Percentiles rank a stretch among this genome's conserved stretches.
These are phyloP conservation scores for Solanum habrochaites DNA, from an alignment of 257 asterid species.

Conservation along the genomic window DNA sequence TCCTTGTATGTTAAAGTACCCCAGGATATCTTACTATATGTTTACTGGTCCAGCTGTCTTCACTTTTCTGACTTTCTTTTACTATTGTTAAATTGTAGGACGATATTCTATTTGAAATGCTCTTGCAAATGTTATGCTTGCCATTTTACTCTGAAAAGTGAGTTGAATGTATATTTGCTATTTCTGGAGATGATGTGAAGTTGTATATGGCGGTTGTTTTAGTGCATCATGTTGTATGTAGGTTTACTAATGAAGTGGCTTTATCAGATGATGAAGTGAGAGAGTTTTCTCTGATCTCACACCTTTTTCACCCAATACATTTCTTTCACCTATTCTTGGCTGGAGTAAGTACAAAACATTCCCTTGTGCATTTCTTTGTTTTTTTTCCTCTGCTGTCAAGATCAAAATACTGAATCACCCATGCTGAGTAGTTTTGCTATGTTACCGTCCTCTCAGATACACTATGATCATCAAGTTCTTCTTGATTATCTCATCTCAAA, in stretches of 20 bases:
- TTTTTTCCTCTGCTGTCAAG: not conserved
- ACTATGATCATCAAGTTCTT: constrained; percentile 92
- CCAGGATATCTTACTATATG: not conserved
- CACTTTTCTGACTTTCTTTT: constrained; percentile 6
- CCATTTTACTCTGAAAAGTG: constrained; percentile 39
- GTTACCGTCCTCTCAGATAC: constrained; percentile 35
- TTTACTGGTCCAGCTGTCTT: not conserved
- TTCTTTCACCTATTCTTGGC: constrained; percentile 74
- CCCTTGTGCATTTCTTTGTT: not conserved
- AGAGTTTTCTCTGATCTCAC: constrained; percentile 25
- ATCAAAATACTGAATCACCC: not conserved
- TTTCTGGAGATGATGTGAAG: constrained; percentile 1
- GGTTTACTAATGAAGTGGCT: constrained; percentile 22
- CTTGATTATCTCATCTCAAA: constrained; percentile 92
- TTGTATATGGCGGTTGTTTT: not conserved
- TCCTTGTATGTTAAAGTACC: not conserved
- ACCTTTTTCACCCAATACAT: constrained; percentile 60
- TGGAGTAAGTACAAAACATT: constrained; percentile 36
- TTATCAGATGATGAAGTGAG: constrained; percentile 9
- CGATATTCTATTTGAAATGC: constrained; percentile 76
- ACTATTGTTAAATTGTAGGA: constrained; percentile 41
- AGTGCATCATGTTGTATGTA: constrained; percentile 5
- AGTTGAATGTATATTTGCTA: constrained; percentile 7
- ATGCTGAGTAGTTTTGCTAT: not conserved
- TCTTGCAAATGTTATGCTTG: constrained; percentile 49